Percentiles rank a stretch among this genome's conserved stretches.
These are phyloP conservation scores for Gonapodya prolifera DNA, from an alignment of 192 early-diverging fungal species.

Conservation along the genomic window DNA sequence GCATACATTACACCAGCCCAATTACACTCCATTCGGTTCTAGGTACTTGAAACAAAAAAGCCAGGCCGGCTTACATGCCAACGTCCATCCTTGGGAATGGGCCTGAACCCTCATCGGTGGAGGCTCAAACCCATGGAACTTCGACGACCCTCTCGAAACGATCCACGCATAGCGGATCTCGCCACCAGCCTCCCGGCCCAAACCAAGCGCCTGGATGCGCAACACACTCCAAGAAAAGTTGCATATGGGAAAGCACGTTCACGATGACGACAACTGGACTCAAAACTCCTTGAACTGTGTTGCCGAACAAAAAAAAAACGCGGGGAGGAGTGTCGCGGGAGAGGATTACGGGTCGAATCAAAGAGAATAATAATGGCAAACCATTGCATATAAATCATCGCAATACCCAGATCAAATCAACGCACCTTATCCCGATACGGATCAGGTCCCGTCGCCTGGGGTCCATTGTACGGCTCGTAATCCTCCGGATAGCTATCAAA, in stretches of 20 bases:
- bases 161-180: too few species aligned
- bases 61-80: too few species aligned
- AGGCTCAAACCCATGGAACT: not conserved
- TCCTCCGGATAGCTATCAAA: conserved; percentile 94
- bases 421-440: conserved; percentile 44
- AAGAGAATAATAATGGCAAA: too few species aligned
- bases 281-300: not conserved
- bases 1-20: too few species aligned
- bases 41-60: too few species aligned
- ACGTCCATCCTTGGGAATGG: not conserved
- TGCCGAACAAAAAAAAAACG: not conserved
- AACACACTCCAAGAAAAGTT: not conserved
- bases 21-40: too few species aligned
- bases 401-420: not conserved
- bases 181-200: not conserved
- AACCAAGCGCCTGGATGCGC: too few species aligned
- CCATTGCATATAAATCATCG: not conserved
- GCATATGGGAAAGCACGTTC: not conserved
- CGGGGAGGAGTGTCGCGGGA: not conserved
- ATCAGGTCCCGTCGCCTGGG: conserved; percentile 44
- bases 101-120: not conserved
- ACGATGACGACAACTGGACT: not conserved
- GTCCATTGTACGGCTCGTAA: conserved; percentile 70
- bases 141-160: not conserved
- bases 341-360: too few species aligned